Evolutionary conservation across 2,329 filamentous ascomycete genomes (phyloP), one percentile per base, ranked within the genome.

Genomic region (Monilinia vaccinii-corymbosi): DNA sequence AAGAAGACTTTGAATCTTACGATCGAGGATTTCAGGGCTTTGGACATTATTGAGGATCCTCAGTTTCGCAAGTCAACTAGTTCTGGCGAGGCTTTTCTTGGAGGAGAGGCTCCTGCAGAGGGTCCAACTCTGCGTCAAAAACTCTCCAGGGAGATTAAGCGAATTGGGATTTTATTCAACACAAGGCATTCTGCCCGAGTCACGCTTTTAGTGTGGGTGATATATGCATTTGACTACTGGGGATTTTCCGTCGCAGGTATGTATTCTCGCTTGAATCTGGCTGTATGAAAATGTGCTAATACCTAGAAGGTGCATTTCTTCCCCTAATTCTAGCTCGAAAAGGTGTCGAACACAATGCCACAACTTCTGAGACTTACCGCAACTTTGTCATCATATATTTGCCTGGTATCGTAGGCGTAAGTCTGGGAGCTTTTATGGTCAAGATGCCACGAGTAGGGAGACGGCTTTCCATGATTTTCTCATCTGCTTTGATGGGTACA

Each of bases 201-300:
- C 32, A 79, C 77, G 0, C 70, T 78, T 4, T 69, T 81, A 16
- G 73, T 78, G 32, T 80, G 78, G 77, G 65, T 80, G 36, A 79
- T 80, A 42, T 68, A 80, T 62, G 77, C 78, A 32, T 78, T 75
- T 63, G 78, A 79, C 60, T 79, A 76, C 63, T 79, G 74, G 73
- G 77, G 75, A 31, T 80, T 79, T 64, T 64, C 62, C 5, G 36
- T 71, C 42, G 68, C 67, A 72, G 77, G 78, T 36, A 71, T 56
- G 79, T 61, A 63, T 56, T 71, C 13, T 65, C 69, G 5, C 63
- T 62, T 7, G 64, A 11, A 4, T 4, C 71, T 53, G 61, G 11
- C 23, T 51, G 5, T 40, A n/a, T 18, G 10, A n/a, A 18, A n/a
- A 44, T 1, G n/a, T 31, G 36, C 57, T 63, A 47, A 60, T 38